Conservation (phyloP, 768 basidiomycete genomes). For the Lyophyllum semitale region DNA sequence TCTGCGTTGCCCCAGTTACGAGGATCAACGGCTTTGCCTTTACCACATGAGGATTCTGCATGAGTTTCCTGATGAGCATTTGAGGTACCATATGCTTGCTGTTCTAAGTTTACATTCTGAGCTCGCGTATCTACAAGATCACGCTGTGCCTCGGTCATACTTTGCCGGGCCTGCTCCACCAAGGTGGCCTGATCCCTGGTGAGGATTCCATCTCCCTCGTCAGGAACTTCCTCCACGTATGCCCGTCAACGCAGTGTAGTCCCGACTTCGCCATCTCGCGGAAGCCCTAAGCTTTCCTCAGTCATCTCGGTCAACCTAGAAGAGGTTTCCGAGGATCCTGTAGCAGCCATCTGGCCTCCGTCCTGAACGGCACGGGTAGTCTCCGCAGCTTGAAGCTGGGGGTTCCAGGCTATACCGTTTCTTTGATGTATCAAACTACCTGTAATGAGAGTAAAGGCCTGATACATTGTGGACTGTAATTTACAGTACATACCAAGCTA, state of each 20-base stretch:
- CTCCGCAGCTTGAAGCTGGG: not conserved
- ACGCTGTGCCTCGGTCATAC: not conserved
- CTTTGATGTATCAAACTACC: too few species aligned
- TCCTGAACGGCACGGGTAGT: not conserved
- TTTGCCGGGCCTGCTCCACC: not conserved
- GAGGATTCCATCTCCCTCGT: not conserved
- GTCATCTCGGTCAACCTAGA: not conserved
- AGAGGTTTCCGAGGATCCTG: not conserved
- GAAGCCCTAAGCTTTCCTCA: not conserved
- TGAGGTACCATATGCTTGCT: not conserved
- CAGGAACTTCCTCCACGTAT: not conserved
- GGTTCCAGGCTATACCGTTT: too few species aligned
- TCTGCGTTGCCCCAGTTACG: constrained; percentile 17
- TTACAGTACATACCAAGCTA: too few species aligned
- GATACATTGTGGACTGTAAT: too few species aligned
- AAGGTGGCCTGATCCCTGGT: not conserved
- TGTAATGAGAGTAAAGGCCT: too few species aligned
- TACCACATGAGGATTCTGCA: not conserved
- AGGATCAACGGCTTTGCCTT: constrained; percentile 17
- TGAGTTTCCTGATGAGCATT: not conserved
- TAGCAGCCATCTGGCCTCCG: not conserved
- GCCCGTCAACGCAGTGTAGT: not conserved
- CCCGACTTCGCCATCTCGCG: not conserved
- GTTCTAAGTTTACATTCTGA: not conserved
- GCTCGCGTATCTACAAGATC: not conserved